Evolutionary conservation across 345 rosid species (phyloP).

Genomic region (Crucihimalaya himalaica): DNA sequence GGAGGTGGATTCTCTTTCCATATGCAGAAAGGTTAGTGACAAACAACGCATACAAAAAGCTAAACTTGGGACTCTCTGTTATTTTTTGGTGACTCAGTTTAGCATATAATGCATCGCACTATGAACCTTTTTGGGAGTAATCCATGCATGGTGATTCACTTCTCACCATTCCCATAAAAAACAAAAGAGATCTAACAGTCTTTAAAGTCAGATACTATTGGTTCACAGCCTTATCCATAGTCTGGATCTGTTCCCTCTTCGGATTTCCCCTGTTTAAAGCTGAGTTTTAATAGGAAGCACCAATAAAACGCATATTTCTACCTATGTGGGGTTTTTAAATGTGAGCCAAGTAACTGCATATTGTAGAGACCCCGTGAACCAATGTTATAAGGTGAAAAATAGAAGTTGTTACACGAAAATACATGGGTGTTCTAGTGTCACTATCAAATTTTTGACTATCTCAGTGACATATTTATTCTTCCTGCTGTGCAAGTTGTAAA

Average conservation of each 20-base stretch:
- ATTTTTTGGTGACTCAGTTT: constrained; percentile 35
- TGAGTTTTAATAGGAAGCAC: background rate
- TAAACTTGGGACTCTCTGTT: constrained; percentile 17
- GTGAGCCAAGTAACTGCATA: constrained; percentile 12
- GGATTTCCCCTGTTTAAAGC: constrained; percentile 14
- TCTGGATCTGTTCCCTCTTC: constrained; percentile 32
- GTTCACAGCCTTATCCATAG: constrained; percentile 37
- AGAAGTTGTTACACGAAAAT: constrained; percentile 5
- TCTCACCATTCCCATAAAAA: constrained; percentile 33
- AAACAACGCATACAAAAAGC: constrained; percentile 27
- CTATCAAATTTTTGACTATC: constrained; percentile 33
- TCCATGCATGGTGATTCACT: constrained; percentile 42
- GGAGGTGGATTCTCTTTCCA: constrained; percentile 40
- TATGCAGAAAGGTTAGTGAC: constrained; percentile 39
- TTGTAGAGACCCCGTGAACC: background rate
- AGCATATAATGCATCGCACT: constrained; percentile 39
- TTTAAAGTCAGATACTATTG: constrained; percentile 27
- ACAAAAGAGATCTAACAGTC: constrained; percentile 15
- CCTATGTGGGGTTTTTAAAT: background rate
- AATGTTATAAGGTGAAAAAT: constrained; percentile 10
- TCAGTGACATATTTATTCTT: constrained; percentile 19
- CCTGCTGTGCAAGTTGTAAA: constrained; percentile 29
- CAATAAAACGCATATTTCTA: constrained; percentile 7
- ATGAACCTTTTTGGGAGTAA: constrained; percentile 31
- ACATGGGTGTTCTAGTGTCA: constrained; percentile 32